Percentiles rank a stretch among this genome's conserved stretches.
phyloP scores from a whole-genome alignment of 228 moss, liverwort and hornwort genomes.

The Sphagnum fallax region DNA sequence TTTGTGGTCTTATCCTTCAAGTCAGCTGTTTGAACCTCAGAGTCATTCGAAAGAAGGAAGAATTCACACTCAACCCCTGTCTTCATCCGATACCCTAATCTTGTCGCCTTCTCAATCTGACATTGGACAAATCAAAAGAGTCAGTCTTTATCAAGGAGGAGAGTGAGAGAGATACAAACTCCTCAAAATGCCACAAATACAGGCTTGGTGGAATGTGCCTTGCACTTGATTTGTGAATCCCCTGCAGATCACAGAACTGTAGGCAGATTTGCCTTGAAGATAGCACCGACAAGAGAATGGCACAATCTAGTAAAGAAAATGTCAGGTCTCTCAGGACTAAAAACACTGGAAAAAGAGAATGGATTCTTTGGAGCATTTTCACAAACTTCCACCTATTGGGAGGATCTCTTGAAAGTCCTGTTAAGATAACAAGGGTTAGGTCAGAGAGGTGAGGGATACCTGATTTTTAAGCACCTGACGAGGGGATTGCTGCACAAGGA shows the following conservation, averaged over 20 bases:
- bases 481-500: slow-evolving; percentile 65
- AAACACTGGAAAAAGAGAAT: no score
- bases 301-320: no score
- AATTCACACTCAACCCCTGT: slow-evolving; percentile 97
- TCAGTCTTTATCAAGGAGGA: background rate
- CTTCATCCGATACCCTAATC: slow-evolving; percentile 52
- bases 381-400: no score
- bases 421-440: no score
- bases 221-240: no score
- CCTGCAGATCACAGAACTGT: no score
- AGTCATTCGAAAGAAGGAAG: slow-evolving; percentile 47
- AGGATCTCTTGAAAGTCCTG: no score
- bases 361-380: no score
- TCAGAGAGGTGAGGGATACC: slow-evolving; percentile 20
- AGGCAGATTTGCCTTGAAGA: no score
- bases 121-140: slow-evolving; percentile 4
- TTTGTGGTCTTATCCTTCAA: slow-evolving; percentile 49
- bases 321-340: no score
- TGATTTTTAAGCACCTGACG: slow-evolving; percentile 73
- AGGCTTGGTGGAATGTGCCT: no score
- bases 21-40: slow-evolving; percentile 35
- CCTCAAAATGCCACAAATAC: background rate
- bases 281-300: no score
- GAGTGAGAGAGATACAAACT: background rate
- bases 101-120: slow-evolving; percentile 46